Conservation (phyloP, 2,329 filamentous ascomycete genomes). For the Fusarium coicis region DNA sequence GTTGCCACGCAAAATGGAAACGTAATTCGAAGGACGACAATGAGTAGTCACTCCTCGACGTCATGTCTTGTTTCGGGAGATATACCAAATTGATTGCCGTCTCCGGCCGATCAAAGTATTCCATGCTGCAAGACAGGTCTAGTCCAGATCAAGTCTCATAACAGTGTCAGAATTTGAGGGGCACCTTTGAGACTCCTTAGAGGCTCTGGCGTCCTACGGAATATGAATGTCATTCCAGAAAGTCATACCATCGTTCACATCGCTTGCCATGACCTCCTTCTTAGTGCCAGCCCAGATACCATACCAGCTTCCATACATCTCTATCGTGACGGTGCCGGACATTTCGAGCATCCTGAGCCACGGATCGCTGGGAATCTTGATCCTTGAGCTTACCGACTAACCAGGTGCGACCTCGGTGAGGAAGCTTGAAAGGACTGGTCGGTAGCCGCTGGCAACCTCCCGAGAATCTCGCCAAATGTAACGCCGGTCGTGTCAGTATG, state of each 20-base stretch:
- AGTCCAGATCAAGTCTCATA: background rate
- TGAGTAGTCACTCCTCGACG: background rate
- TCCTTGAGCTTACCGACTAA: background rate
- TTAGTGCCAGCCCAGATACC: background rate
- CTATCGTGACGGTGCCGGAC: background rate
- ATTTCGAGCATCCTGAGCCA: background rate
- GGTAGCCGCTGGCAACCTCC: background rate
- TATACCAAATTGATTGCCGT: accelerated
- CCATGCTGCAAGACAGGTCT: background rate
- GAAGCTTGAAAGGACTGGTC: background rate
- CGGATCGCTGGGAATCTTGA: background rate
- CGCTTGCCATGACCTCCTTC: background rate
- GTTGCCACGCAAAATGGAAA: background rate
- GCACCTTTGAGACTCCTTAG: too few relatives aligned
- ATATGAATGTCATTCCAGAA: background rate
- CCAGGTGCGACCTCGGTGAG: background rate
- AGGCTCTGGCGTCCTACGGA: background rate
- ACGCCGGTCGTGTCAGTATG: background rate
- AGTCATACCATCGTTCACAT: too few relatives aligned
- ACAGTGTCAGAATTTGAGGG: too few relatives aligned
- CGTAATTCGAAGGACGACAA: accelerated
- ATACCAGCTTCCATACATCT: background rate
- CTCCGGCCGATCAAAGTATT: background rate
- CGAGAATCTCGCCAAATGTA: background rate
- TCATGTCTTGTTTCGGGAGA: background rate